Evolutionary conservation across 768 basidiomycete species (phyloP).

Genomic region (Neoboletus subvelutipes): DNA sequence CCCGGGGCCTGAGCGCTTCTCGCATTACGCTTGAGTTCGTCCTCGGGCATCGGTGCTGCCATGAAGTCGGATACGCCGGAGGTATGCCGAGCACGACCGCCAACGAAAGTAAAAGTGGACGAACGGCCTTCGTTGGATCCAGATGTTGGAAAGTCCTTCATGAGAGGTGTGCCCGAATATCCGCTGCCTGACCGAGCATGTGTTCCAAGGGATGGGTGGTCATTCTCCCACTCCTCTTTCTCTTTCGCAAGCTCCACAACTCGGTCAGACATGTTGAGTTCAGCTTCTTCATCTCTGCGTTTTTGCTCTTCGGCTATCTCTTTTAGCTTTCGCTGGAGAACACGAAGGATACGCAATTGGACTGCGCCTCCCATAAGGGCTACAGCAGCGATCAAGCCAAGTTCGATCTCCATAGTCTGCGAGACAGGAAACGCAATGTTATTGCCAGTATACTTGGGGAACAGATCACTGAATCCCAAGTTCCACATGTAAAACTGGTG

Average conservation of each 20-base stretch:
- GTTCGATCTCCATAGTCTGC: slow-evolving; percentile 90
- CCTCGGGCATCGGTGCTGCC: slow-evolving; percentile 58
- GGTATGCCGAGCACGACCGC: slow-evolving; percentile 53
- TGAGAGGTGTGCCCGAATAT: slow-evolving; percentile 60
- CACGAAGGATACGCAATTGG: slow-evolving; percentile 81
- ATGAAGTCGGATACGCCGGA: slow-evolving; percentile 77
- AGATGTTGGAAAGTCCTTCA: slow-evolving; percentile 59
- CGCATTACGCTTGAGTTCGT: slow-evolving; percentile 55
- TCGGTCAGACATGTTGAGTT: slow-evolving; percentile 67
- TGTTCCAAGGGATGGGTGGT: slow-evolving; percentile 65
- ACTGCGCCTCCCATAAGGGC: slow-evolving; percentile 86
- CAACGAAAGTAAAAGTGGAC: slow-evolving; percentile 51
- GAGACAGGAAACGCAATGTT: slow-evolving; percentile 78
- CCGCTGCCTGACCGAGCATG: slow-evolving; percentile 65
- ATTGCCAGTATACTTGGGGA: slow-evolving; percentile 69
- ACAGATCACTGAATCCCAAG: slow-evolving; percentile 78
- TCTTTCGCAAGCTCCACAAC: slow-evolving; percentile 67
- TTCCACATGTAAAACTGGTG: slow-evolving; percentile 93
- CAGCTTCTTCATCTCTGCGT: slow-evolving; percentile 71
- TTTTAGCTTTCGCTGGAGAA: slow-evolving; percentile 74
- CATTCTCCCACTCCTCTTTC: slow-evolving; percentile 82
- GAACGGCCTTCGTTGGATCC: slow-evolving; percentile 45
- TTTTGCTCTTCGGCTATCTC: slow-evolving; percentile 78
- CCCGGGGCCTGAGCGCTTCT: slow-evolving; percentile 48
- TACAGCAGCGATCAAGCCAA: slow-evolving; percentile 83